Percentiles rank a stretch among this genome's conserved stretches.
Evolutionary conservation across 768 basidiomycete species (phyloP).

Genomic region (Lentinula edodes): DNA sequence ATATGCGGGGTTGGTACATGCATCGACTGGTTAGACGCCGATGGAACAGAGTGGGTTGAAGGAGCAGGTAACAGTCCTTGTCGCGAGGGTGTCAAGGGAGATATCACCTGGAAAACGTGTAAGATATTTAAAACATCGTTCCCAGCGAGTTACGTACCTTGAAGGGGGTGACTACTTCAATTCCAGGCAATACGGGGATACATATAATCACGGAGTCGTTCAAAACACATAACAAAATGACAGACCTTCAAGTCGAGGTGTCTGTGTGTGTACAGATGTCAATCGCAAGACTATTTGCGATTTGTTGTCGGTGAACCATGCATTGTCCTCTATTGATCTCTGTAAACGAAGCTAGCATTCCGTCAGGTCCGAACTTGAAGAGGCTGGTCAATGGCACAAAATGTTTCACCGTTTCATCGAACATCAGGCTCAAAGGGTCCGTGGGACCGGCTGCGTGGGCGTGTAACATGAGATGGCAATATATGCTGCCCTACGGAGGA

Average conservation of each 20-base stretch:
- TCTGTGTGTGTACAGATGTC: conserved; percentile 26
- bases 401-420: conserved; percentile 41
- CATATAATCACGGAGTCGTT: neutral
- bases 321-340: conserved; percentile 29
- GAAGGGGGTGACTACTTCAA: neutral
- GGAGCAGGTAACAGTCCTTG: neutral
- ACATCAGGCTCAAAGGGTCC: conserved; percentile 37
- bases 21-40: neutral
- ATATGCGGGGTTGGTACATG: neutral
- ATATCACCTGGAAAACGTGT: conserved; percentile 3
- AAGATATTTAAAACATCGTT: conserved; percentile 2
- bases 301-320: conserved; percentile 37
- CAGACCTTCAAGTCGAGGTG: conserved; percentile 18
- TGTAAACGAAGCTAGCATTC: conserved; percentile 32
- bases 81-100: neutral
- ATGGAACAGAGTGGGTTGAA: neutral
- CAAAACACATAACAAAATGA: conserved; percentile 8
- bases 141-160: conserved; percentile 5
- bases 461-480: conserved; percentile 53
- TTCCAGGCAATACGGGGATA: neutral
- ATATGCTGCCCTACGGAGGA: conserved; percentile 41
- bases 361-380: neutral
- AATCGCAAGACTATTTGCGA: conserved; percentile 34
- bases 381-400: neutral
- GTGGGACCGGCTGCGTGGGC: conserved; percentile 34